These are phyloP conservation scores for Mikania micrantha DNA, from an alignment of 129 eudicot genomes.

Conservation along the genomic window DNA sequence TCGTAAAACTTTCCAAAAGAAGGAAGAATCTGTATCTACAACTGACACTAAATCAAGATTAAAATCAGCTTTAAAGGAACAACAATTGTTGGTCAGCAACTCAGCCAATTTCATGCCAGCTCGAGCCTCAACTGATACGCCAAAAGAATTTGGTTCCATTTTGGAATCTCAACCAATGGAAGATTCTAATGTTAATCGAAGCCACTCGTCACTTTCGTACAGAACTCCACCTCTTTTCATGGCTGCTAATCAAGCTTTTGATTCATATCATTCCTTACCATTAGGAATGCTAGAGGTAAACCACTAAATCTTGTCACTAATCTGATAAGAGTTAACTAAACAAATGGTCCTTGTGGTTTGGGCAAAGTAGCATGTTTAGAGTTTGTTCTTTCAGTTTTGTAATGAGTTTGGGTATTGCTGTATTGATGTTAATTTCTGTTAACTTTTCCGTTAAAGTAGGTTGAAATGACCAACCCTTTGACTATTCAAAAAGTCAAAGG, in stretches of 20 bases:
- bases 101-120: conserved; percentile 17
- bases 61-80: conserved; percentile 16
- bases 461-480: too few species aligned
- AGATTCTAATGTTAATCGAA: conserved; percentile 51
- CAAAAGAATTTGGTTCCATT: conserved; percentile 22
- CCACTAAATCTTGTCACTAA: not conserved
- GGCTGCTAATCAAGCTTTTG: conserved; percentile 41
- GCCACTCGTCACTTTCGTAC: conserved; percentile 76
- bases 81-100: conserved; percentile 9
- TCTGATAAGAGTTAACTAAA: too few species aligned
- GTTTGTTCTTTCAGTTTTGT: too few species aligned
- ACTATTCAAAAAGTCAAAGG: too few species aligned
- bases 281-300: conserved; percentile 74
- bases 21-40: conserved; percentile 25
- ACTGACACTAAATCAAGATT: conserved; percentile 20
- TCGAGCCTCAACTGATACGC: conserved; percentile 19
- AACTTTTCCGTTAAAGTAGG: too few species aligned
- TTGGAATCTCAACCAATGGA: conserved; percentile 31
- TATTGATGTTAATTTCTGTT: too few species aligned
- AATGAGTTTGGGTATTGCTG: too few species aligned
- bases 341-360: too few species aligned
- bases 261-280: conserved; percentile 76
- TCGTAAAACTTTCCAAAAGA: conserved; percentile 41
- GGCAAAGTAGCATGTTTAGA: too few species aligned
- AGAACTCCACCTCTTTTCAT: conserved; percentile 47